These are phyloP conservation scores for Tolypocladium ovalisporum DNA, from an alignment of 2,329 filamentous ascomycete genomes.

Conservation along the genomic window DNA sequence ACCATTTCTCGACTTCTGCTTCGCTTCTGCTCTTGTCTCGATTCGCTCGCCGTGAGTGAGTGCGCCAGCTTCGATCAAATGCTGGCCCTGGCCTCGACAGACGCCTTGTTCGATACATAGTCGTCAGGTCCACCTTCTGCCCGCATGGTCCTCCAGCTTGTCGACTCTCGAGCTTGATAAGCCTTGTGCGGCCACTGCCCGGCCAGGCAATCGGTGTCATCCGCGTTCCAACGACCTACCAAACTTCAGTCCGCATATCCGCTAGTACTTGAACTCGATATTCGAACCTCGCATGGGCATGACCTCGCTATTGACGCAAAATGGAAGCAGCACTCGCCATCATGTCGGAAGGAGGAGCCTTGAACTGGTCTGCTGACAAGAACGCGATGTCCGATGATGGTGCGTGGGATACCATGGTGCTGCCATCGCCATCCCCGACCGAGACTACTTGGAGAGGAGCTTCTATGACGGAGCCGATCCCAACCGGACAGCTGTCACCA, in stretches of 20 bases:
- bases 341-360: slow-evolving; percentile 28
- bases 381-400: slow-evolving; percentile 34
- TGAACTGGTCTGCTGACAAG: slow-evolving; percentile 34
- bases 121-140: slow-evolving; percentile 14
- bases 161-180: slow-evolving; percentile 6
- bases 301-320: slow-evolving; percentile 30
- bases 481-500: slow-evolving; percentile 40
- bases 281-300: slow-evolving; percentile 17
- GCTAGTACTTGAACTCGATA: not conserved
- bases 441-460: slow-evolving; percentile 17
- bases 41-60: slow-evolving; percentile 13
- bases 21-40: slow-evolving; percentile 11
- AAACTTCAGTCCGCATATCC: not conserved
- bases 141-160: slow-evolving; percentile 8
- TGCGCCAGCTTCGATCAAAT: slow-evolving; percentile 16
- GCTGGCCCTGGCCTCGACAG: slow-evolving; percentile 15
- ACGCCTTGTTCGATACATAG: slow-evolving; percentile 10
- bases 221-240: not conserved
- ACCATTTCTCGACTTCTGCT: slow-evolving; percentile 8
- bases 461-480: slow-evolving; percentile 17
- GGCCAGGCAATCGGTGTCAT: not conserved
- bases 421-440: slow-evolving; percentile 21
- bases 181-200: slow-evolving; percentile 8
- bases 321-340: slow-evolving; percentile 36
- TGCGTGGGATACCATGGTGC: slow-evolving; percentile 13